Conservation (phyloP, 1,284 basidiomycete species). For the Rhodotorula sp. region DNA sequence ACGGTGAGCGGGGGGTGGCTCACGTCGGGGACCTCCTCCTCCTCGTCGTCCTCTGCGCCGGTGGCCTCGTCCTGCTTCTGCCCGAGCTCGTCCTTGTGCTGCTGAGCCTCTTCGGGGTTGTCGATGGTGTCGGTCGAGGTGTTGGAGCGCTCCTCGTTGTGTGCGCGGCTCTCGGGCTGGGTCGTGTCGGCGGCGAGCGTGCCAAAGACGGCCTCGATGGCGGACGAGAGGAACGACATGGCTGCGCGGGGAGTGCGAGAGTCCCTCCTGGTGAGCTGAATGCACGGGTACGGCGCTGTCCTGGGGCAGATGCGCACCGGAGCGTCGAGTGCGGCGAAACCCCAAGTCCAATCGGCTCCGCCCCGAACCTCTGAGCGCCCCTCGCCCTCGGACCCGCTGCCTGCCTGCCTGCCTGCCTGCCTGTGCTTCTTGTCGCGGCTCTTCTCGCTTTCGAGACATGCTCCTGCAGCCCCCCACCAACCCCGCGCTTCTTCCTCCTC, state of each 20-base stretch:
- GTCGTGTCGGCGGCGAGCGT: slow-evolving; percentile 26
- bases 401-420: no score
- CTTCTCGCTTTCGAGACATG: no score
- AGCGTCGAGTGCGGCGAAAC: no score
- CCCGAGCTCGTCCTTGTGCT: slow-evolving; percentile 27
- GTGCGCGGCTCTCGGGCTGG: slow-evolving; percentile 2
- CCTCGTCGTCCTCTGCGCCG: slow-evolving; percentile 42
- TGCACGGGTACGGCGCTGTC: no score
- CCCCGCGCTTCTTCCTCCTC: no score
- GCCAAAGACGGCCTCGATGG: slow-evolving; percentile 27
- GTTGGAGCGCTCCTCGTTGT: slow-evolving; percentile 8
- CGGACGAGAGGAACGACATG: not conserved
- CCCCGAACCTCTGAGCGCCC: no score
- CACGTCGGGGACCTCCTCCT: slow-evolving; percentile 46
- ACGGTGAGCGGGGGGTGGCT: not conserved
- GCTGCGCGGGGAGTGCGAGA: not conserved
- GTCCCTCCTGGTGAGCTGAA: no score
- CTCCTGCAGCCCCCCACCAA: no score
- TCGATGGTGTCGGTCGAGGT: slow-evolving; percentile 24
- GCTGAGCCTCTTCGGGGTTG: slow-evolving; percentile 27
- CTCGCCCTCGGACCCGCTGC: no score
- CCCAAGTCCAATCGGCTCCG: no score
- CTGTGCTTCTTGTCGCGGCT: no score
- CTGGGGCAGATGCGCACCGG: no score
- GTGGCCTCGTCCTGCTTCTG: slow-evolving; percentile 20